Evolutionary conservation across 177 flowering plant genomes (phyloP).

Genomic region (Telopea speciosissima): DNA sequence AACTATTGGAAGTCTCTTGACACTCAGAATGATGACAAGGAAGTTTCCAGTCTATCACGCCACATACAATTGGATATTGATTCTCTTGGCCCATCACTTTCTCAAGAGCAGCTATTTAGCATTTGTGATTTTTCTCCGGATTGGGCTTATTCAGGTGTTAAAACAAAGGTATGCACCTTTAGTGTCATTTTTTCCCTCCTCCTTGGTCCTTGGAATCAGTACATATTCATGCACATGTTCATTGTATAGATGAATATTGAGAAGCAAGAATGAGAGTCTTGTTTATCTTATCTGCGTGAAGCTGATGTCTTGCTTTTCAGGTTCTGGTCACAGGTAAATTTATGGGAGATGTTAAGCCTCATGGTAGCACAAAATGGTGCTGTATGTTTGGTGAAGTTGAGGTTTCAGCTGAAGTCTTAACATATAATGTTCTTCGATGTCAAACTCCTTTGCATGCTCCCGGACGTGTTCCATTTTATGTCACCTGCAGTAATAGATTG

Average conservation of each 20-base stretch:
- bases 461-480: conserved; percentile 74
- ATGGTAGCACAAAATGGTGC: conserved; percentile 43
- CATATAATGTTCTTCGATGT: conserved; percentile 53
- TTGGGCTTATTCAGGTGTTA: conserved; percentile 53
- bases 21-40: conserved; percentile 43
- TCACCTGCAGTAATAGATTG: conserved; percentile 66
- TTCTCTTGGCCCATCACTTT: conserved; percentile 60
- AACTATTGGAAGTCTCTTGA: conserved; percentile 55
- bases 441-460: conserved; percentile 54
- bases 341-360: conserved; percentile 32
- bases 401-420: conserved; percentile 57
- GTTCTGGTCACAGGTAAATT: conserved; percentile 63
- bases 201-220: not conserved
- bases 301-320: conserved; percentile 26
- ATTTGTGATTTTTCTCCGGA: conserved; percentile 65
- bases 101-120: conserved; percentile 68
- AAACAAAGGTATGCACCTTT: conserved; percentile 49
- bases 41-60: conserved; percentile 48
- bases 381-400: conserved; percentile 93
- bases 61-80: conserved; percentile 53
- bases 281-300: conserved; percentile 2
- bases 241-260: not conserved
- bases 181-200: not conserved
- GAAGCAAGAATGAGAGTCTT: conserved; percentile 2
- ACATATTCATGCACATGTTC: not conserved